A percentile compares a stretch with the other conserved stretches of the same genome.
Conservation (phyloP, 345 rosid genomes). For the Kernera saxatilis region DNA sequence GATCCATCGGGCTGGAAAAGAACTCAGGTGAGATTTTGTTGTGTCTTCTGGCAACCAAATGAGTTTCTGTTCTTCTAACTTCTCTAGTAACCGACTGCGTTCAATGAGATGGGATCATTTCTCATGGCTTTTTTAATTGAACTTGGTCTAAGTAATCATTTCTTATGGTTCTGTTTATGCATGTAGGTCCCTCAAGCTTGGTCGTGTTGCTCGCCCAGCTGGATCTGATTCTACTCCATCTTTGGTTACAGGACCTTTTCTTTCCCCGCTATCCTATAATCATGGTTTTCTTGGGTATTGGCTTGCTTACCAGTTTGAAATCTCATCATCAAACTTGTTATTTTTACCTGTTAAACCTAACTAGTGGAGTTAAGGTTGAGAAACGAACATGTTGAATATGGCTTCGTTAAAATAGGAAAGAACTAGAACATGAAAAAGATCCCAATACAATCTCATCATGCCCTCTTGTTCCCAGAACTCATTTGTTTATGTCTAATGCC, state of each 20-base stretch:
- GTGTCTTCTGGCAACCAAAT: neutral
- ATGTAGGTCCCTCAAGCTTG: conserved; percentile 73
- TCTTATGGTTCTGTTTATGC: neutral
- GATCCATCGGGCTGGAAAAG: conserved; percentile 84
- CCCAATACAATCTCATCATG: neutral
- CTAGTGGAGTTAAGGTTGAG: neutral
- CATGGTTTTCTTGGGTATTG: conserved; percentile 20
- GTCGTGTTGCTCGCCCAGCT: conserved; percentile 61
- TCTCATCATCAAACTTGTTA: neutral
- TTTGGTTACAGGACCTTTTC: conserved; percentile 60
- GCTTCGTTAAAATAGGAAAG: neutral
- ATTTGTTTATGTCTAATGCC: neutral
- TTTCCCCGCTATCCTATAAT: conserved; percentile 41
- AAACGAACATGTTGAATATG: neutral
- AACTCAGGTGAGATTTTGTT: conserved; percentile 48
- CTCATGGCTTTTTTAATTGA: neutral
- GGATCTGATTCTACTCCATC: conserved; percentile 31
- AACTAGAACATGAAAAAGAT: neutral
- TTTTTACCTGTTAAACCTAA: neutral
- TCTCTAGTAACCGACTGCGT: too few species aligned
- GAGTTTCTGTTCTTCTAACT: neutral
- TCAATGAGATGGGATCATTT: neutral
- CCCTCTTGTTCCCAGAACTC: neutral
- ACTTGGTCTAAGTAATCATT: neutral
- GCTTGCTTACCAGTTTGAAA: neutral